Evolutionary conservation across 805 yeast species (phyloP).

Genomic region (Pichia insulana): DNA sequence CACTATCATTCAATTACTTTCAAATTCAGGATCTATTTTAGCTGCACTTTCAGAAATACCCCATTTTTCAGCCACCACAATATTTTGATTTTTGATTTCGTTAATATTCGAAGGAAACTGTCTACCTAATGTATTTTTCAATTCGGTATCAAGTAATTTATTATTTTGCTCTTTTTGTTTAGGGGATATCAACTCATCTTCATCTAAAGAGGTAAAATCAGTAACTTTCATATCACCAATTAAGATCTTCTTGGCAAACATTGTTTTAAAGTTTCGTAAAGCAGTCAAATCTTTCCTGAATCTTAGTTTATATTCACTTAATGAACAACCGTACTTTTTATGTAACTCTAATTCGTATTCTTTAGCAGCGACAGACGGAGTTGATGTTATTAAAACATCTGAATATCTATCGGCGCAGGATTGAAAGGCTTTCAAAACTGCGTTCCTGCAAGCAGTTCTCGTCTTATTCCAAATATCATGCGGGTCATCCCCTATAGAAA

Average conservation of each 20-base stretch:
- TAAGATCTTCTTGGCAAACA: constrained; percentile 17
- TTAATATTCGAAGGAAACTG: constrained; percentile 23
- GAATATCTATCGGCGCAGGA: constrained; percentile 1
- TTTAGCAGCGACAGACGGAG: constrained; percentile 10
- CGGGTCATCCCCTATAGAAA: constrained; percentile 7
- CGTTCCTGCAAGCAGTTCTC: constrained; percentile 18
- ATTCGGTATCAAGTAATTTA: constrained; percentile 23
- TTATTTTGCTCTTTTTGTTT: constrained; percentile 23
- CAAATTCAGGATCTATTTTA: constrained; percentile 24
- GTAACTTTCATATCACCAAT: constrained; percentile 14
- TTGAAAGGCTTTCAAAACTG: constrained; percentile 15
- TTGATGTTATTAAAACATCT: not conserved
- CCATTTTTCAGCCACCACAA: constrained; percentile 27
- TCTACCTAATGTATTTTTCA: constrained; percentile 21
- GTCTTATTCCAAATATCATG: constrained; percentile 14
- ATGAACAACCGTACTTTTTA: constrained; percentile 10
- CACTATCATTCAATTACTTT: not conserved
- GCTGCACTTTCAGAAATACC: constrained; percentile 29
- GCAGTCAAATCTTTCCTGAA: constrained; percentile 28
- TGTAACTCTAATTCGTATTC: constrained; percentile 22
- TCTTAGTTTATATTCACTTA: constrained; percentile 19
- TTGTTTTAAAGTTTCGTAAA: constrained; percentile 20
- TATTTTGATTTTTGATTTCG: constrained; percentile 20
- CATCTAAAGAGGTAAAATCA: constrained; percentile 19
- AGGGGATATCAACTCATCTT: constrained; percentile 20